Evolutionary conservation across 2,329 filamentous ascomycete genomes (phyloP), one percentile per base, ranked within the genome.

Genomic region (Xylariales sp.): DNA sequence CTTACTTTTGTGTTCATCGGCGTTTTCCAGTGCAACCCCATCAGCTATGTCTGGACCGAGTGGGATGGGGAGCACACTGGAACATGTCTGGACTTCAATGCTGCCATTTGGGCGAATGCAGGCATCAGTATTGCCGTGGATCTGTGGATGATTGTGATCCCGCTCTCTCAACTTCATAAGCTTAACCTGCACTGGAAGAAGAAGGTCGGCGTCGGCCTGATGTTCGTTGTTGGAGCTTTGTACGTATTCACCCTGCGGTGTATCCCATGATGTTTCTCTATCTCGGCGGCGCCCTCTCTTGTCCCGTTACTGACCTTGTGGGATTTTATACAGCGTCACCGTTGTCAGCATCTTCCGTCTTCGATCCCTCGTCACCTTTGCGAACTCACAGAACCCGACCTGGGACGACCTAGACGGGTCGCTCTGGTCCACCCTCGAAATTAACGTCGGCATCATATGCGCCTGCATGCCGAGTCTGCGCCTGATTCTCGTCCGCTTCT

Each of bases 11-110:
- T 55, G 2, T 33, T 65, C 2, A 44, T 53, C 3, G 53, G 48
- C 4, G 51, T 63, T 2, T 60, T 66, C 6, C 57, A 68, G 24
- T 69, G 66, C 35, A 53, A 48, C 2, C 67, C 67, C 0, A 49
- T 70, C 1, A 43, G 41, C 4, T 65, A 56, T 27, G 63, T 61
- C 40, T 72, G 67, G 68, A 51, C 44, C 1, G 52, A 53, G 8
- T 71, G 67, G 65, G 61, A 66, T 12, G 61, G 60, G 0, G 52
- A 62, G 14, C 56, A 62, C 4, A 8, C 8, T 8, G n/a, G 8
- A 8, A n/a, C 8, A n/a, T 25, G 23, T n/a, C 23, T 25, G 23
- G n/a, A 25, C n/a, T 8, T 25, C 23, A 8, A 8, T n/a, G 23
- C n/a, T 8, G 8, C n/a, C 23, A n/a, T 8, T 25, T 25, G 23